phyloP scores from a whole-genome alignment of 495 filamentous ascomycete species.

The Chaetomium cochliodes region DNA sequence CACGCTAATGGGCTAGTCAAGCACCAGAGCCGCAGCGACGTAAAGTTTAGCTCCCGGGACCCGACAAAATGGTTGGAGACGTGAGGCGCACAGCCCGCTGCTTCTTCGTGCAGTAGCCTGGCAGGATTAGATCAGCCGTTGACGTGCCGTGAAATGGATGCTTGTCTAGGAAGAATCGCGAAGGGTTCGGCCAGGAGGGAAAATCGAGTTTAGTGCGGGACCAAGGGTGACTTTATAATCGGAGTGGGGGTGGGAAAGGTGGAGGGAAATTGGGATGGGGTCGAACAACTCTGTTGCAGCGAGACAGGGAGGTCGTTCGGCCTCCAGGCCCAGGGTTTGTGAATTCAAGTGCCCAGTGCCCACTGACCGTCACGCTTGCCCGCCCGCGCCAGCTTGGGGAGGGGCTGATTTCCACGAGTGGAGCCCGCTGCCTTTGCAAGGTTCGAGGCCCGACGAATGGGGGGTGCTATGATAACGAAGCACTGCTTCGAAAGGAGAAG shows the following conservation, averaged over 20 bases:
- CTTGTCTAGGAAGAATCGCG: background rate
- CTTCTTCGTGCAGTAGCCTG: slow-evolving; percentile 12
- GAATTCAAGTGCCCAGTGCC: slow-evolving; percentile 11
- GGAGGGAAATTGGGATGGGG: slow-evolving; percentile 29
- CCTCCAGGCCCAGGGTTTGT: background rate
- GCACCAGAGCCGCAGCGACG: slow-evolving; percentile 21
- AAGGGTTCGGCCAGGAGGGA: slow-evolving; percentile 29
- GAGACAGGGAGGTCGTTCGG: slow-evolving; percentile 4
- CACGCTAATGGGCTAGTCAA: slow-evolving; percentile 12
- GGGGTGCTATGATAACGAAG: background rate
- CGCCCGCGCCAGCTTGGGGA: slow-evolving; percentile 18
- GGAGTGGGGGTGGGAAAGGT: slow-evolving; percentile 15
- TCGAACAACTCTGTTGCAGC: slow-evolving; percentile 5
- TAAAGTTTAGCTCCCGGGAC: slow-evolving; percentile 17
- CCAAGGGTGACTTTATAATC: slow-evolving; percentile 37
- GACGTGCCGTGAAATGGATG: background rate
- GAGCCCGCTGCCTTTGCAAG: slow-evolving; percentile 7
- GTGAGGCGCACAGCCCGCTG: slow-evolving; percentile 4
- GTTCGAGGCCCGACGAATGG: background rate
- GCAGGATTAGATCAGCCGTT: background rate
- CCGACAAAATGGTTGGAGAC: slow-evolving; percentile 3
- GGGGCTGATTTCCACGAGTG: slow-evolving; percentile 22
- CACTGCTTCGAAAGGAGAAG: background rate
- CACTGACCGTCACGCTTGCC: slow-evolving; percentile 14
- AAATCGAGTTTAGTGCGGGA: slow-evolving; percentile 40